Evolutionary conservation across 306 rosid genomes (phyloP), one percentile per base, ranked within the genome.

Genomic region (Fragaria vesca): DNA sequence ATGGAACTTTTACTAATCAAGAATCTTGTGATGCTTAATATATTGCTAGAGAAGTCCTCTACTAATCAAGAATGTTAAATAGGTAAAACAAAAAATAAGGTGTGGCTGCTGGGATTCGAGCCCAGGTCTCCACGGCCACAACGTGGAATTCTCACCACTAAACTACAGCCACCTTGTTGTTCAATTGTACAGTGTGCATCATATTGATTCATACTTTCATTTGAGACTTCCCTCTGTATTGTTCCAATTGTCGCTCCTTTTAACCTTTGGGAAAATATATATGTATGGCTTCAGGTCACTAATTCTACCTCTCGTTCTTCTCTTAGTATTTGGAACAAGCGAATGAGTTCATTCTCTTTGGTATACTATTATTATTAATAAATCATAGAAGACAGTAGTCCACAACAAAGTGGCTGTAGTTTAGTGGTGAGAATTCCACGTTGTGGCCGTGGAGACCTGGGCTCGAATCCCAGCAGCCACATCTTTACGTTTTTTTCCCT

Each of bases 401-500:
- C 3, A 0, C 68, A 32, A 7, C 55, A 52, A 2, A 5, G 84
- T 68, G 78, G 82, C 78, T 81, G 4, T 32, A 32, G 78, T 77
- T 84, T 84, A 81, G 85, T 73, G 87, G 82, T 84, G 38, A 77
- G 87, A 80, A 80, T 84, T 84, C 87, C 78, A 81, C 82, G 80
- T 80, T 84, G 84, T 77, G 87, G 85, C 82, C 82, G 75, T 84
- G 84, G 84, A 84, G 87, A 84, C 82, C 82, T 72, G 82, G 84
- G 87, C 84, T 84, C 78, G 84, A 84, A 77, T 84, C 85, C 87
- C 80, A 81, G 85, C 85, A 84, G 85, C 87, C 85, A 80, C 82
- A 81, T 0, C 0, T 13, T 13, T 0, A 6, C 0, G 0, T 1
- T 32, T 0, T 0, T 13, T 76, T 51, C 10, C 5, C 0, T 1